Percentiles rank a stretch among this genome's conserved stretches.
These are phyloP conservation scores for Centella asiatica DNA, from an alignment of 129 eudicot species.

Conservation along the genomic window DNA sequence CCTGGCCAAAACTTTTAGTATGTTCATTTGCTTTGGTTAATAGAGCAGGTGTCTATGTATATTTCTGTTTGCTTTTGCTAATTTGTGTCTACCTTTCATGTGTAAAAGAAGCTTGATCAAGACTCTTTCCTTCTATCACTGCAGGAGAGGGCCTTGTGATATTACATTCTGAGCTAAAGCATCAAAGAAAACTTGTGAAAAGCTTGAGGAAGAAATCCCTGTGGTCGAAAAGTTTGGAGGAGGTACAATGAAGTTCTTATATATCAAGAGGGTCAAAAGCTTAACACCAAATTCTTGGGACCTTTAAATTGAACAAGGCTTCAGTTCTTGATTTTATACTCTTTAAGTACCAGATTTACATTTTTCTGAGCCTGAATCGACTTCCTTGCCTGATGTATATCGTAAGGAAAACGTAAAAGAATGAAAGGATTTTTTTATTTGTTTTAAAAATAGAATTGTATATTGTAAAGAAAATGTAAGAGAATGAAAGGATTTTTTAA, in stretches of 20 bases:
- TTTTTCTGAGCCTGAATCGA: background rate
- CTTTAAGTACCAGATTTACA: background rate
- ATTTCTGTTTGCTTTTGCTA: background rate
- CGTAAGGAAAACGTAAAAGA: background rate
- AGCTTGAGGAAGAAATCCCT: constrained; percentile 87
- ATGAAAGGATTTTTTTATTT: too few species aligned
- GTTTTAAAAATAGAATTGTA: too few species aligned
- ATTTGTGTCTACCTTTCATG: background rate
- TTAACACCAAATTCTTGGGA: background rate
- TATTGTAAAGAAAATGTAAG: background rate
- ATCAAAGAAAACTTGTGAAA: constrained; percentile 75
- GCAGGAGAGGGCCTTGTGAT: constrained; percentile 68
- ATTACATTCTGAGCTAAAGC: constrained; percentile 83
- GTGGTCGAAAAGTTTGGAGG: constrained; percentile 83
- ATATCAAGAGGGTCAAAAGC: background rate
- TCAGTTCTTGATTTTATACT: background rate
- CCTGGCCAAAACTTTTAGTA: background rate
- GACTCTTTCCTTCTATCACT: constrained; percentile 10
- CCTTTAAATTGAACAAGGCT: background rate
- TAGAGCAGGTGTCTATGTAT: background rate
- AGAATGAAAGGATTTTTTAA: too few species aligned
- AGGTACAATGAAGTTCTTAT: constrained; percentile 40
- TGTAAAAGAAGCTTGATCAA: background rate
- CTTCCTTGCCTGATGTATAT: background rate
- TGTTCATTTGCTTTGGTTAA: background rate